phyloP scores from a whole-genome alignment of 1,284 basidiomycete genomes.

The Heterobasidion irregulare region DNA sequence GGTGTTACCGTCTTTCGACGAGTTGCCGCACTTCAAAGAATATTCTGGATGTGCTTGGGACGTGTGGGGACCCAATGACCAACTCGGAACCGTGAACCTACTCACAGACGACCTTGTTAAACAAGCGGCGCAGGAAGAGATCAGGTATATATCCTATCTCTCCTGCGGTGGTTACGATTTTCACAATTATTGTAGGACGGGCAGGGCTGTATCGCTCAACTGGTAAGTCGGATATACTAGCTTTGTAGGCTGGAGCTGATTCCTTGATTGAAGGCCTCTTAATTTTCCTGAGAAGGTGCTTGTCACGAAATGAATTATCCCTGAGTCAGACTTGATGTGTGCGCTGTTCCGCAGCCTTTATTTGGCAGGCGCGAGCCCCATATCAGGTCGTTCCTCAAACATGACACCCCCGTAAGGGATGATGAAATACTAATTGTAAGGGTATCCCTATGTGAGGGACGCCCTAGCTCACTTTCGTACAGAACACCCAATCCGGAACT shows the following conservation, averaged over 20 bases:
- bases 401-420: slow-evolving; percentile 27
- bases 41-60: slow-evolving; percentile 62
- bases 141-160: slow-evolving; percentile 34
- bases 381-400: slow-evolving; percentile 30
- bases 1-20: slow-evolving; percentile 48
- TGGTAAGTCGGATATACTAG: slow-evolving; percentile 34
- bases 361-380: slow-evolving; percentile 48
- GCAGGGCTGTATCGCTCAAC: slow-evolving; percentile 51
- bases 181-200: slow-evolving; percentile 28
- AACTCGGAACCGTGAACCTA: slow-evolving; percentile 66
- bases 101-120: slow-evolving; percentile 58
- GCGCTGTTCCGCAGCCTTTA: slow-evolving; percentile 33
- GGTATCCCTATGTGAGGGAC: slow-evolving; percentile 6
- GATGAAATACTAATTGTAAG: slow-evolving; percentile 58
- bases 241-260: slow-evolving; percentile 1
- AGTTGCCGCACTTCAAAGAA: slow-evolving; percentile 50
- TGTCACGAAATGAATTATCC: neutral
- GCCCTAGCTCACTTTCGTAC: neutral
- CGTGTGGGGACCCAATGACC: slow-evolving; percentile 63
- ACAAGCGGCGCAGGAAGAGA: slow-evolving; percentile 52
- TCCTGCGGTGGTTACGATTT: neutral
- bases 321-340: neutral
- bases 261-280: slow-evolving; percentile 39
- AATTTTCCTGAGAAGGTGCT: slow-evolving; percentile 57
- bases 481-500: slow-evolving; percentile 71